phyloP scores from a whole-genome alignment of 257 asterid genomes.

The Jaltomata sinuosa region DNA sequence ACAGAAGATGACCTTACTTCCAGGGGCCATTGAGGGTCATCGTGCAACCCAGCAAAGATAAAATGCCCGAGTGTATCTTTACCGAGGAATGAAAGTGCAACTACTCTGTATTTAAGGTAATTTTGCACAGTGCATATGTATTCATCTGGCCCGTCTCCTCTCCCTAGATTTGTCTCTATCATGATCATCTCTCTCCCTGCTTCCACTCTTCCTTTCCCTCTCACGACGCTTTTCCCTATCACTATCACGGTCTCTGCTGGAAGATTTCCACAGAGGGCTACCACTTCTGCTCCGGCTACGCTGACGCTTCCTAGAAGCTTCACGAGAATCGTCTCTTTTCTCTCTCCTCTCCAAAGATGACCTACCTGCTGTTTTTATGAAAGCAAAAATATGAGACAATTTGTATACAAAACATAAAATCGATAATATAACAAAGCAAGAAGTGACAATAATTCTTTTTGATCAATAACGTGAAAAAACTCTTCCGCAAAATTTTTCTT shows the following conservation, averaged over 20 bases:
- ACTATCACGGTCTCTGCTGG: slow-evolving; percentile 47
- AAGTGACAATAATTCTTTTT: background rate
- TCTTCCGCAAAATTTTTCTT: background rate
- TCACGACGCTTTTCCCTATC: slow-evolving; percentile 52
- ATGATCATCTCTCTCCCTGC: slow-evolving; percentile 66
- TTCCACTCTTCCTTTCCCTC: slow-evolving; percentile 58
- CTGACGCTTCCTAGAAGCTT: slow-evolving; percentile 51
- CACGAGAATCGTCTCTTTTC: slow-evolving; percentile 47
- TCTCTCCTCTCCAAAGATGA: slow-evolving; percentile 49
- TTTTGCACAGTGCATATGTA: background rate
- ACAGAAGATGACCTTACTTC: background rate
- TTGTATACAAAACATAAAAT: background rate
- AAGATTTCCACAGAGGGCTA: slow-evolving; percentile 61
- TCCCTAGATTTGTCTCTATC: slow-evolving; percentile 63
- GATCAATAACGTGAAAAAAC: background rate
- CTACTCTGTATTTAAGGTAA: background rate
- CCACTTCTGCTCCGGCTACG: slow-evolving; percentile 64
- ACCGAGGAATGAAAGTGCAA: background rate
- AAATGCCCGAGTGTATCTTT: background rate
- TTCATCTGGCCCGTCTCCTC: slow-evolving; percentile 56
- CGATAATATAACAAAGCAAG: background rate
- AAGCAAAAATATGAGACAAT: background rate
- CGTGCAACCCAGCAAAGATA: background rate
- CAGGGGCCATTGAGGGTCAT: background rate
- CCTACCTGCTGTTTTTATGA: slow-evolving; percentile 29